These are phyloP conservation scores for Warburgia ugandensis DNA, from an alignment of 164 flowering plant genomes.

Conservation along the genomic window DNA sequence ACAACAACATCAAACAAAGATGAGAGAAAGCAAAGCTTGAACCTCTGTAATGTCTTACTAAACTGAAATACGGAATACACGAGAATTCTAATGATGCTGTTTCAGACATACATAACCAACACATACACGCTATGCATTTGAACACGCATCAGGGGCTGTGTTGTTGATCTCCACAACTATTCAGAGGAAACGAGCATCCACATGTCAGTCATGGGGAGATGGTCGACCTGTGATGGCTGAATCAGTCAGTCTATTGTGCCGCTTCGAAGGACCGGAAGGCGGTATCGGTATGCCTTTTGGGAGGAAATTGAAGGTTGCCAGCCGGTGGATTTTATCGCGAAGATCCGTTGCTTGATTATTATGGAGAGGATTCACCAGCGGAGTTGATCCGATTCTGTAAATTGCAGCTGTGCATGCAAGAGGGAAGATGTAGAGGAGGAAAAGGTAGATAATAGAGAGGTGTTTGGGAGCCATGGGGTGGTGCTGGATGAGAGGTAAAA, in stretches of 20 bases:
- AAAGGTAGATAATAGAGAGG: neutral
- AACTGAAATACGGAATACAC: too few species aligned
- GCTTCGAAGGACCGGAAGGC: neutral
- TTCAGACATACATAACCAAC: too few species aligned
- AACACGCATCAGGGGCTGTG: too few species aligned
- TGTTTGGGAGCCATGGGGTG: neutral
- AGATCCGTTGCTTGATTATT: neutral
- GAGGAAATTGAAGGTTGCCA: neutral
- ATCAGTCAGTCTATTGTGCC: neutral
- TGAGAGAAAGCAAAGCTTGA: too few species aligned
- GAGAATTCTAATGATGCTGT: too few species aligned
- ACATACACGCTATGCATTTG: too few species aligned
- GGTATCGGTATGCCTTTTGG: neutral
- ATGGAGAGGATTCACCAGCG: neutral
- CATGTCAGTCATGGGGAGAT: neutral
- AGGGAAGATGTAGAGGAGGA: neutral
- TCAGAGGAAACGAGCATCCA: too few species aligned
- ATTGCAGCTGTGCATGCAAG: neutral
- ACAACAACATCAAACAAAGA: too few species aligned
- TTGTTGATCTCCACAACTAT: too few species aligned
- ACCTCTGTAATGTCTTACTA: too few species aligned
- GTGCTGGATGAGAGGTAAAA: neutral
- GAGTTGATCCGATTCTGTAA: neutral
- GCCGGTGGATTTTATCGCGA: neutral
- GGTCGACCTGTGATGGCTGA: neutral